Percentiles rank a stretch among this genome's conserved stretches.
Evolutionary conservation across 257 asterid genomes (phyloP).

Genomic region (Rhazya stricta): DNA sequence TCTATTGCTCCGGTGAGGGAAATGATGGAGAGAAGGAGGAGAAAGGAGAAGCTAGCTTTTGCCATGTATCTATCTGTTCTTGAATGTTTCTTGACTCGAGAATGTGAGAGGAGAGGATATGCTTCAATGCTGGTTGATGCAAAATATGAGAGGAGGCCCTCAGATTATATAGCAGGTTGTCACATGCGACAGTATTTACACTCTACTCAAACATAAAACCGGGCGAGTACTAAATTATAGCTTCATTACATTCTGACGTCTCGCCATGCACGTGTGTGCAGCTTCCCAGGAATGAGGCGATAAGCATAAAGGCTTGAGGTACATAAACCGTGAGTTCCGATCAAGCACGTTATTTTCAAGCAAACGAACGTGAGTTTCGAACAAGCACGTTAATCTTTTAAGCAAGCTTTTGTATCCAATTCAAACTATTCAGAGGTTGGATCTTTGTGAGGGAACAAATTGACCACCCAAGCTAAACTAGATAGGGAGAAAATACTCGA

Average conservation of each 20-base stretch:
- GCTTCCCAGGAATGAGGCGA: conserved; percentile 22
- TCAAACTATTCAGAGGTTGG: not conserved
- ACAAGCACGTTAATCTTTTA: conserved; percentile 6
- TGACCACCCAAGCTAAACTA: not conserved
- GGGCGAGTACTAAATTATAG: not conserved
- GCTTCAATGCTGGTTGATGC: not conserved
- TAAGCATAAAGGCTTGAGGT: not conserved
- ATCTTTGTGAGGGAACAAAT: too few species aligned
- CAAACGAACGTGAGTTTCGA: conserved; percentile 3
- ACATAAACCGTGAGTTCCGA: conserved; percentile 4
- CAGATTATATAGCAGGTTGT: conserved; percentile 28
- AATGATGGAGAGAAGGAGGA: conserved; percentile 17
- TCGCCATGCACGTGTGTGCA: conserved; percentile 18
- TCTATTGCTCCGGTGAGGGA: conserved; percentile 13
- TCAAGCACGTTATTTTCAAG: conserved; percentile 9
- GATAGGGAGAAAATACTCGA: not conserved
- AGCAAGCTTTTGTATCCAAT: not conserved
- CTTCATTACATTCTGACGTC: not conserved
- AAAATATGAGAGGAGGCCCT: not conserved
- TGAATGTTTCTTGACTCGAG: not conserved
- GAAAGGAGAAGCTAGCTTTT: conserved; percentile 15
- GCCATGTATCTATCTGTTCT: conserved; percentile 14
- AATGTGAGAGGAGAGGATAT: conserved; percentile 6
- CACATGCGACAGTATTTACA: conserved; percentile 12
- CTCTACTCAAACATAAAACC: conserved; percentile 6